Evolutionary conservation across 2,329 filamentous ascomycete species (phyloP).

Genomic region (Clonostachys rhizophaga): DNA sequence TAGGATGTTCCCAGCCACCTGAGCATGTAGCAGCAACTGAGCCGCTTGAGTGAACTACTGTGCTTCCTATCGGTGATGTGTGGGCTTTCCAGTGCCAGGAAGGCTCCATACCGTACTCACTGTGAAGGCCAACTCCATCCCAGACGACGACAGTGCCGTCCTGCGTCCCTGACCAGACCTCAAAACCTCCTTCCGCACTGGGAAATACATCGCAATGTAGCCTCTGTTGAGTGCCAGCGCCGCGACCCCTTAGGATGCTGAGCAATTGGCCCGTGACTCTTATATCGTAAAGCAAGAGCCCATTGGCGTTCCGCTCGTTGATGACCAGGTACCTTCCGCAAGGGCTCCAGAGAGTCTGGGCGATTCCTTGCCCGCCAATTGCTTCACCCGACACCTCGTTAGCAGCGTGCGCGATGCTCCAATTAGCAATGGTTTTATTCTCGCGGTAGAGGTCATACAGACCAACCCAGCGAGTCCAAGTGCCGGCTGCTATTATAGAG

Average conservation of each 20-base stretch:
- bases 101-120: conserved; percentile 32
- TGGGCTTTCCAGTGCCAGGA: conserved; percentile 47
- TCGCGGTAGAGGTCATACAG: conserved; percentile 56
- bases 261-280: conserved; percentile 54
- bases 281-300: conserved; percentile 59
- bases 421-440: conserved; percentile 51
- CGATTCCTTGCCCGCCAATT: conserved; percentile 58
- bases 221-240: conserved; percentile 48
- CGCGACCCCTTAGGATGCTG: conserved; percentile 44
- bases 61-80: conserved; percentile 40
- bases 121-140: conserved; percentile 46
- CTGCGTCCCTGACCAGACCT: conserved; percentile 57
- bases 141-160: conserved; percentile 53
- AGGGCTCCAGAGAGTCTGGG: conserved; percentile 56
- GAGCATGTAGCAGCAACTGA: conserved; percentile 53
- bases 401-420: conserved; percentile 54
- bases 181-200: conserved; percentile 38
- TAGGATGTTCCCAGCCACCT: conserved; percentile 41
- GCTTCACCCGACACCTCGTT: conserved; percentile 23
- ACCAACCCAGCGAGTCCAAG: conserved; percentile 58
- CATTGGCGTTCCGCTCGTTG: conserved; percentile 51
- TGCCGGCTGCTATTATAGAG: conserved; percentile 53
- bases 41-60: conserved; percentile 46
- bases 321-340: conserved; percentile 60
- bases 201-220: conserved; percentile 51